phyloP scores from a whole-genome alignment of 345 rosid species.

The Lepidium aucheri region DNA sequence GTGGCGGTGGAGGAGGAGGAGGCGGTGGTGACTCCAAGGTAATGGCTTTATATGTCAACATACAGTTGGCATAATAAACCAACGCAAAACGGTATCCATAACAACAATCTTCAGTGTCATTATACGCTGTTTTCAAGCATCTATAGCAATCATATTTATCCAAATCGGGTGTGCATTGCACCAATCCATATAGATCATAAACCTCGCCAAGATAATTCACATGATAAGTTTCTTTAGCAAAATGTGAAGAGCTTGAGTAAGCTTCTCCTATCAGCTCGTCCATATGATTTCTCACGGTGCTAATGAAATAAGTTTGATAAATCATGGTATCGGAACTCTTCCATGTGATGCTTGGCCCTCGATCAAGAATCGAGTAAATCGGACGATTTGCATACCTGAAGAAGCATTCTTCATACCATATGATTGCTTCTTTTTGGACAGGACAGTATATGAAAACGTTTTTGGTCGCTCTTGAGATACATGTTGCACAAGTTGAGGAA shows the following conservation, averaged over 20 bases:
- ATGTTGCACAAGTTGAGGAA: not conserved
- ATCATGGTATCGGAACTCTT: not conserved
- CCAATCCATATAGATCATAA: conserved; percentile 1
- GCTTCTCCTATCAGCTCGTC: conserved; percentile 9
- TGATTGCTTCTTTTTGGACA: not conserved
- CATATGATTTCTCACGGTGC: not conserved
- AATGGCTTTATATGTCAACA: conserved; percentile 1
- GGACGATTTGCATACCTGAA: not conserved
- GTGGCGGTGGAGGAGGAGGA: not conserved
- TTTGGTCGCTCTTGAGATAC: not conserved
- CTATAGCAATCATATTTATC: conserved; percentile 9
- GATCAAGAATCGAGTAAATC: not conserved
- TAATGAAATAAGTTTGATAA: not conserved
- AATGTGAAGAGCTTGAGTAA: conserved; percentile 9
- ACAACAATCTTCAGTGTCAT: conserved; percentile 3
- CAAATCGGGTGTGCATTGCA: conserved; percentile 9
- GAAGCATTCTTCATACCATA: not conserved
- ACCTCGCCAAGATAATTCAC: conserved; percentile 1
- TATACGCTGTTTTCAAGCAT: conserved; percentile 4
- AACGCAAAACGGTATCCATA: not conserved
- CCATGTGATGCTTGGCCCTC: not conserved
- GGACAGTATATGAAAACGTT: not conserved
- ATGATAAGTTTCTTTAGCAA: not conserved
- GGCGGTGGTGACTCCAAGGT: not conserved
- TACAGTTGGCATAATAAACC: not conserved